Evolutionary conservation across 1,139 yeast species (phyloP).

Genomic region (Sugiyamaella novakii): DNA sequence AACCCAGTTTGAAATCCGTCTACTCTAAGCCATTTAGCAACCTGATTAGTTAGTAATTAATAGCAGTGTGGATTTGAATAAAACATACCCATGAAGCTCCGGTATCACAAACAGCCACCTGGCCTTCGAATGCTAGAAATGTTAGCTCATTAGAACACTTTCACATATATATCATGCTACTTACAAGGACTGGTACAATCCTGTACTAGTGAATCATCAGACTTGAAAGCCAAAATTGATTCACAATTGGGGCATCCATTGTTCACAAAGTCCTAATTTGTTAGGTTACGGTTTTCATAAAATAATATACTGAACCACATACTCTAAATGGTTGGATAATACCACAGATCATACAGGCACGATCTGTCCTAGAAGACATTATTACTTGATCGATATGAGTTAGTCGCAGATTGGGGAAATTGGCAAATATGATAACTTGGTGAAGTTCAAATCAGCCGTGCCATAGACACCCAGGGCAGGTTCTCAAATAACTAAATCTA

Average conservation of each 20-base stretch:
- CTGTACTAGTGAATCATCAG: conserved; percentile 80
- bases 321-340: conserved; percentile 74
- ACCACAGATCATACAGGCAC: conserved; percentile 98
- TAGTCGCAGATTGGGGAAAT: background rate
- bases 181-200: conserved; percentile 88
- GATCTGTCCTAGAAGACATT: conserved; percentile 67
- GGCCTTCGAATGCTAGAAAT: conserved; percentile 74
- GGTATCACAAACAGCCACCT: conserved; percentile 87
- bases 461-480: too few relatives aligned
- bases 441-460: too few relatives aligned
- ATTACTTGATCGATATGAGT: too few relatives aligned
- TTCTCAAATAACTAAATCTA: too few relatives aligned
- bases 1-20: conserved; percentile 88
- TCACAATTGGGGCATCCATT: conserved; percentile 99
- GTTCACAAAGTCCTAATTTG: conserved; percentile 60
- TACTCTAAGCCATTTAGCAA: conserved; percentile 92
- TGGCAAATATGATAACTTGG: too few relatives aligned
- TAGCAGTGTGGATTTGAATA: background rate
- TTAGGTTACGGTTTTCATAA: conserved; percentile 8
- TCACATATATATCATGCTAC: conserved; percentile 24
- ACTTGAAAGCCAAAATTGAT: conserved; percentile 73
- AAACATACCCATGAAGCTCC: conserved; percentile 76
- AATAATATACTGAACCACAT: conserved; percentile 30
- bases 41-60: conserved; percentile 5
- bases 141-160: background rate